Evolutionary conservation across 345 rosid species (phyloP), one percentile per base, ranked within the genome.

Genomic region (Streptanthus diversifolius): DNA sequence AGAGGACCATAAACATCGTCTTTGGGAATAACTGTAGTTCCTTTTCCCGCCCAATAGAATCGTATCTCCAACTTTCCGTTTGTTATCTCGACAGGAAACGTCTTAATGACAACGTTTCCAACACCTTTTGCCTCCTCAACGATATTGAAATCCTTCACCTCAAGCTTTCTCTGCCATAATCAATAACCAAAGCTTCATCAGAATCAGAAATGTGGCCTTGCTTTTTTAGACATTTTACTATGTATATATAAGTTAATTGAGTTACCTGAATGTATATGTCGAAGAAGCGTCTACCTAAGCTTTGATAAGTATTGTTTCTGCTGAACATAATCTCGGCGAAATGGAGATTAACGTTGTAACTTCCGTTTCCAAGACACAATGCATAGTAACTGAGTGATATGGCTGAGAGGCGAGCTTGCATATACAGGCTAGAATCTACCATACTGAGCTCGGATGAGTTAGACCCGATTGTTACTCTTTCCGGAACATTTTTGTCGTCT

Each of bases 191-290:
- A 49, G 4, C 2, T 21, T 11, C 7, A 44, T 41, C 21, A 39
- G 1, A 22, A 22, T 15, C 29, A 66, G 8, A 14, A 14, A 8
- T 19, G 5, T 65, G n/a, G 17, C 33, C 10, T 48, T 49, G 54
- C n/a, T 55, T 11, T 11, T 48, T 17, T 19, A 12, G 10, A 63
- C 8, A 45, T 45, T 56, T n/a, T 7, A n/a, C 19, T 8, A 24
- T 22, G 7, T 30, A 15, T 25, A n/a, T 32, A 65, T 25, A 25
- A 11, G 63, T 53, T 36, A 1, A 29, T 35, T 1, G 8, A 58
- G 35, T 45, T 75, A 88, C 91, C 90, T 88, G 91, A 68, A 88
- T 70, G 69, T 83, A 86, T 67, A 88, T 80, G 76, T 90, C 82
- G 19, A 88, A 90, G 5, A 83, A 39, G 21, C 86, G 86, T 77